phyloP scores from a whole-genome alignment of 495 filamentous ascomycete species.

The Talaromyces wortmannii region DNA sequence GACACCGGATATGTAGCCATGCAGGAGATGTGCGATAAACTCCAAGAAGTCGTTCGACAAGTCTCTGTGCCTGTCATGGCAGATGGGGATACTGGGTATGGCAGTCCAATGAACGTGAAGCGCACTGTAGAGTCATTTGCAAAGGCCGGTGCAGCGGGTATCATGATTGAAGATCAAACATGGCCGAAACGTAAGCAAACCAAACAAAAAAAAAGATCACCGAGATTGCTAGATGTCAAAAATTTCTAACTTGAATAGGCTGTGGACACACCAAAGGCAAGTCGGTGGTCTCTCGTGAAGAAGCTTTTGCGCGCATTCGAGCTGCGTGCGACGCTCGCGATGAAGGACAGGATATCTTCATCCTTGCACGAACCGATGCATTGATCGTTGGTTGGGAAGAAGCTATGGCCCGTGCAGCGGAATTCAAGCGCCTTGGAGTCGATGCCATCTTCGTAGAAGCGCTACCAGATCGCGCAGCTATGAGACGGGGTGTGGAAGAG shows the following conservation, averaged over 20 bases:
- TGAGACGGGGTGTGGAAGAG: slow-evolving; percentile 24
- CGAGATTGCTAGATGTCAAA: background rate
- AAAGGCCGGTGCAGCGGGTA: slow-evolving; percentile 25
- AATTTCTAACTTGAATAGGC: slow-evolving; percentile 10
- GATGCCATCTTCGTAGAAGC: slow-evolving; percentile 37
- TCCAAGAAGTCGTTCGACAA: slow-evolving; percentile 26
- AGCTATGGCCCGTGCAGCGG: slow-evolving; percentile 24
- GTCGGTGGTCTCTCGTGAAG: slow-evolving; percentile 30
- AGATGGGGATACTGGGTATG: slow-evolving; percentile 35
- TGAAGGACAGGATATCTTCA: slow-evolving; percentile 32
- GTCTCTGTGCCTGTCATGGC: slow-evolving; percentile 30
- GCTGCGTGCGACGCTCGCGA: slow-evolving; percentile 34
- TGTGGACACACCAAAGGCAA: slow-evolving; percentile 41
- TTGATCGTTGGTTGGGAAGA: slow-evolving; percentile 32
- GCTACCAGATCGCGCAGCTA: slow-evolving; percentile 29
- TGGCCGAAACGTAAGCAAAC: slow-evolving; percentile 25
- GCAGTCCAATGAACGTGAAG: slow-evolving; percentile 34
- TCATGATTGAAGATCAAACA: slow-evolving; percentile 37
- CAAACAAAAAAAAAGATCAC: no score
- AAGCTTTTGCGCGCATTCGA: slow-evolving; percentile 32
- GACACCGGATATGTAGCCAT: slow-evolving; percentile 39
- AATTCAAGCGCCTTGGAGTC: slow-evolving; percentile 28
- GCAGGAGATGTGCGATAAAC: slow-evolving; percentile 34
- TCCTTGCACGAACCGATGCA: slow-evolving; percentile 32
- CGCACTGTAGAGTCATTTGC: slow-evolving; percentile 33